Conservation (phyloP, 176 grass and related monocot genomes). For the Phyllostachys edulis region DNA sequence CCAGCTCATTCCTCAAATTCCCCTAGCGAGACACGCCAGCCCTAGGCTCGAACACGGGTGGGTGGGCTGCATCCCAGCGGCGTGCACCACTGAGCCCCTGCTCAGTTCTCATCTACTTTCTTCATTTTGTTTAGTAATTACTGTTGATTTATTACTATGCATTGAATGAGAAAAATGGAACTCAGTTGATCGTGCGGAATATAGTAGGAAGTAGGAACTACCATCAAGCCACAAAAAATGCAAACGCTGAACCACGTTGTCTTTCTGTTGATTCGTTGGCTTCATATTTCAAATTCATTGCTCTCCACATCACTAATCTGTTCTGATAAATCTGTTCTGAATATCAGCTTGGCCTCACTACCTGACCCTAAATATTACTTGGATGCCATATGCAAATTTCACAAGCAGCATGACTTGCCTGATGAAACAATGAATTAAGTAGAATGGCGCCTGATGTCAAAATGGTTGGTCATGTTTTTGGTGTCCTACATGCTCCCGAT, state of each 20-base stretch:
- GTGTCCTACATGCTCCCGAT: neutral
- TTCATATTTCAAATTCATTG: neutral
- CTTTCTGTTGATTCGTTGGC: neutral
- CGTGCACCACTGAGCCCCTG: too few species aligned
- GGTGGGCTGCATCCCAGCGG: too few species aligned
- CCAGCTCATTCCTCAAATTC: too few species aligned
- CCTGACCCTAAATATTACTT: constrained; percentile 1
- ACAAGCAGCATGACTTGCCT: neutral
- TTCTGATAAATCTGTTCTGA: neutral
- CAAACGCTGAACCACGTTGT: neutral
- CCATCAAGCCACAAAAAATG: neutral
- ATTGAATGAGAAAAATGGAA: constrained; percentile 8
- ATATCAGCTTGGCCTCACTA: neutral
- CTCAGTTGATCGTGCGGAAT: constrained; percentile 2
- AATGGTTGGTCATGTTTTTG: constrained; percentile 8
- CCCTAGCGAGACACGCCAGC: too few species aligned
- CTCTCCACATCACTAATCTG: constrained; percentile 11
- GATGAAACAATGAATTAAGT: neutral
- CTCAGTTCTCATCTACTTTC: too few species aligned
- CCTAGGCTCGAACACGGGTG: too few species aligned
- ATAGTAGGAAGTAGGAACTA: neutral
- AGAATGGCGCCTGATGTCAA: neutral
- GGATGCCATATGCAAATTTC: neutral
- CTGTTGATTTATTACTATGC: neutral
- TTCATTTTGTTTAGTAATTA: constrained; percentile 8